A percentile compares a stretch with the other conserved stretches of the same genome.
Conservation (phyloP, 2,329 filamentous ascomycete species). For the Sporothrix inflata region DNA sequence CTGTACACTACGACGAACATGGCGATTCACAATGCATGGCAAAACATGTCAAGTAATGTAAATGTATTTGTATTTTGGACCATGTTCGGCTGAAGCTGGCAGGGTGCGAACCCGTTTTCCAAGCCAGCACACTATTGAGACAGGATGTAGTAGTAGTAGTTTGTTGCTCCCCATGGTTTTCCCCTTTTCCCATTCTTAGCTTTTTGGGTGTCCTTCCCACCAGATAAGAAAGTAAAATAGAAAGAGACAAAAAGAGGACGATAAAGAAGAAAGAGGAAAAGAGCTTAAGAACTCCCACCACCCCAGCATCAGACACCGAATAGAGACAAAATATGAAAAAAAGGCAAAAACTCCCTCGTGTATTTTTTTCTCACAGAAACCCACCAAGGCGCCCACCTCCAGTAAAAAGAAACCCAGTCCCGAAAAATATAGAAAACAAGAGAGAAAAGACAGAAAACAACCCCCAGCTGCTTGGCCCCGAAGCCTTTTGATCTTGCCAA, state of each 20-base stretch:
- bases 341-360: slow-evolving; percentile 5
- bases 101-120: slow-evolving; percentile 3
- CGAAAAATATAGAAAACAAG: neutral
- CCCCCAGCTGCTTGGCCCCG: neutral
- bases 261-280: neutral
- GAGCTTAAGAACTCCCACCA: too few relatives aligned
- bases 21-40: neutral
- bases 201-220: neutral
- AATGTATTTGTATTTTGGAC: neutral
- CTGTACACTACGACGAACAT: too few relatives aligned
- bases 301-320: neutral
- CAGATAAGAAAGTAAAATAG: neutral
- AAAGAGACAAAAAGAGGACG: neutral
- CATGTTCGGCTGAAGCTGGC: neutral
- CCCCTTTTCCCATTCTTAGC: neutral
- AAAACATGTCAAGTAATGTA: neutral
- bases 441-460: neutral
- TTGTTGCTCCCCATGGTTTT: neutral
- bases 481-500: neutral
- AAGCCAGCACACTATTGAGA: slow-evolving; percentile 11
- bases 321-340: neutral
- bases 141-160: neutral
- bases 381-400: neutral
- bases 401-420: neutral
- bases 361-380: neutral